phyloP scores from a whole-genome alignment of 169 alveolate species.

The Plasmodium berghei region DNA sequence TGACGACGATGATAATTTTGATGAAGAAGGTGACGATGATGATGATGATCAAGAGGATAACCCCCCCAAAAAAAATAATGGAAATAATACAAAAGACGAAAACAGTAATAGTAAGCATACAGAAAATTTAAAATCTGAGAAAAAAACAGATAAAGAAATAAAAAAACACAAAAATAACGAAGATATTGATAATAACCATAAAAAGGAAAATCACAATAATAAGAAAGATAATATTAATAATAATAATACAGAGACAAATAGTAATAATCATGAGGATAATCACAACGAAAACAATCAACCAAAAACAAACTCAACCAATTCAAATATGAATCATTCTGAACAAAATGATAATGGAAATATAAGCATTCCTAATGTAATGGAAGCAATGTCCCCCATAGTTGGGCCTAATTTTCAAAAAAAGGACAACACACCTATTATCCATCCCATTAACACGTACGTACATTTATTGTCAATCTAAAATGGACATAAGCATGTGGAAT shows the following conservation, averaged over 20 bases:
- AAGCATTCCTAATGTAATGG: constrained; percentile 10
- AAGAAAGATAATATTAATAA: background rate
- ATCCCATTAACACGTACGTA: constrained; percentile 20
- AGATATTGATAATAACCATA: background rate
- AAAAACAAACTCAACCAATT: background rate
- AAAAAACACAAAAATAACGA: constrained; percentile 10
- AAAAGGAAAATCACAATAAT: constrained; percentile 1
- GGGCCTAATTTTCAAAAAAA: constrained; percentile 2
- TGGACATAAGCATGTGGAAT: background rate
- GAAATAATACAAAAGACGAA: background rate
- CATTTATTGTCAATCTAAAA: background rate
- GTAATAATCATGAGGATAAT: constrained; percentile 11
- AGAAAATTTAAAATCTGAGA: background rate
- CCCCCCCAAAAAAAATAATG: background rate
- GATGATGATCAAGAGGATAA: background rate
- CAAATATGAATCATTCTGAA: background rate
- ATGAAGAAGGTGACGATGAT: background rate
- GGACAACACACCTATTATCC: constrained; percentile 6
- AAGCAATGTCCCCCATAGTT: constrained; percentile 12
- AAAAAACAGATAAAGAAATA: constrained; percentile 19
- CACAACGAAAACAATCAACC: constrained; percentile 8
- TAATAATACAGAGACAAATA: constrained; percentile 3
- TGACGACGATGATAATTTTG: constrained; percentile 4
- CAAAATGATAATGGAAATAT: background rate
- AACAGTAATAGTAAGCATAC: background rate